Evolutionary conservation across 2,329 filamentous ascomycete species (phyloP), one percentile per base, ranked within the genome.

Genomic region (Cryoendolithus antarcticus): DNA sequence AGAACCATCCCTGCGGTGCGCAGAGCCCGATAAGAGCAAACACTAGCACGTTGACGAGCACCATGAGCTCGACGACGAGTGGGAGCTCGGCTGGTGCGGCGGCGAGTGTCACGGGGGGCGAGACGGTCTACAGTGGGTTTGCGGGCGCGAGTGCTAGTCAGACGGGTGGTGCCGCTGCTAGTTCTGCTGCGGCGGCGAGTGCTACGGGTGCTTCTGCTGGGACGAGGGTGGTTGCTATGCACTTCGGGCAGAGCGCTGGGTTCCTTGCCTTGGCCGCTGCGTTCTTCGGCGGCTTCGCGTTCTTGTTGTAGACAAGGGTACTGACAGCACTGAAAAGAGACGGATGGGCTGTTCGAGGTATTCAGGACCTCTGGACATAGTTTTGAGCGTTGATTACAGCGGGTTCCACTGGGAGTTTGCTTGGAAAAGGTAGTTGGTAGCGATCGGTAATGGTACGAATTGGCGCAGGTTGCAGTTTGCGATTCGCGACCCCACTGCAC

Each of bases 1-100:
- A 73, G 50, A 64, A 86, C 45, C 66, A 86, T 62, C 81, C 77
- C 3, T 89, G 83, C 59, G 82, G 83, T 57, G 82, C 82, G 30
- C 68, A 68, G 50, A 64, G 72, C 55, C 82, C 83, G 9, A 72
- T 61, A 32, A 67, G 66, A 40, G 61, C 66, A 58, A 86, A 84
- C 61, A 51, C 58, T 4, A 73, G 72, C 5, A 61, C 67, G 6
- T 62, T 71, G 6, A 60, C 65, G 12, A 60, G 67, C 10, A 61
- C 63, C 7, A 56, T 67, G 6, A 56, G 64, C 4, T 56, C 62
- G 9, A 53, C 65, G 10, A 62, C 65, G 15, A 56, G 51, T 9
- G 44, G 53, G 12, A 40, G 32, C 12, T 35, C 24, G 44, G 48
- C 44, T 43, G 61, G 57, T 4, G 54, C 53, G 43, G 60, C 52